Conservation (phyloP, 1,284 basidiomycete genomes). For the Cutaneotrichosporon cyanovorans region DNA sequence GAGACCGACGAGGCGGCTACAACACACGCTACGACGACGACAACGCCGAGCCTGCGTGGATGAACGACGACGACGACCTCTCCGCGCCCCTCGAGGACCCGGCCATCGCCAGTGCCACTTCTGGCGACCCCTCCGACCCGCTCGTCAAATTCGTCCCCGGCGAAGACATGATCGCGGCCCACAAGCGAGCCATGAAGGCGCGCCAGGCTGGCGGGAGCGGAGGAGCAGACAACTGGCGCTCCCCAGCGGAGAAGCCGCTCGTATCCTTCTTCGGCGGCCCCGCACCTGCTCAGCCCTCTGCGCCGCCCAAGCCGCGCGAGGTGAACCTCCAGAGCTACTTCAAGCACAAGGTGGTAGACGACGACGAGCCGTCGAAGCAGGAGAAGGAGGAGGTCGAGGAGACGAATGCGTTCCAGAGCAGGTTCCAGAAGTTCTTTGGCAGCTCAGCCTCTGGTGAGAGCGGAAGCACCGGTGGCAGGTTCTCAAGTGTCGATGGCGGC, state of each 20-base stretch:
- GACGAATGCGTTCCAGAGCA: constrained; percentile 25
- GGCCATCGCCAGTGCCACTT: constrained; percentile 19
- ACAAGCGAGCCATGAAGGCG: constrained; percentile 35
- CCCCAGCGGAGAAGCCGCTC: constrained; percentile 22
- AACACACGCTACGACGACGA: constrained; percentile 26
- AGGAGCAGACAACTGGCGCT: constrained; percentile 12
- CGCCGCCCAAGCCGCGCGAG: constrained; percentile 24
- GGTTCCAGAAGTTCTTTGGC: constrained; percentile 40
- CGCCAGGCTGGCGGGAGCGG: constrained; percentile 10
- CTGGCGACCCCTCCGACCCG: constrained; percentile 15
- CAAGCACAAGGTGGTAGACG: constrained; percentile 19
- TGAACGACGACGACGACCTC: constrained; percentile 26
- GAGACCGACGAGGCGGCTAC: constrained; percentile 4
- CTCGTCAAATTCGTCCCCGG: constrained; percentile 34
- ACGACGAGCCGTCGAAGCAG: constrained; percentile 15
- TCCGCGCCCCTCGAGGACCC: constrained; percentile 19
- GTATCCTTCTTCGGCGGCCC: constrained; percentile 29
- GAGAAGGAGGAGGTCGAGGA: constrained; percentile 10
- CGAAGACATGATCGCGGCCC: constrained; percentile 41
- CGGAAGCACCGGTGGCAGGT: too few relatives aligned
- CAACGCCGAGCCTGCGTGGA: constrained; percentile 37
- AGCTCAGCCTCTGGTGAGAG: background rate
- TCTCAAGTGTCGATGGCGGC: too few relatives aligned
- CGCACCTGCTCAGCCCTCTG: background rate
- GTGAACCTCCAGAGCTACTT: constrained; percentile 40